phyloP scores from a whole-genome alignment of 192 early-diverging fungal species.

The Helicostylum pulchrum region DNA sequence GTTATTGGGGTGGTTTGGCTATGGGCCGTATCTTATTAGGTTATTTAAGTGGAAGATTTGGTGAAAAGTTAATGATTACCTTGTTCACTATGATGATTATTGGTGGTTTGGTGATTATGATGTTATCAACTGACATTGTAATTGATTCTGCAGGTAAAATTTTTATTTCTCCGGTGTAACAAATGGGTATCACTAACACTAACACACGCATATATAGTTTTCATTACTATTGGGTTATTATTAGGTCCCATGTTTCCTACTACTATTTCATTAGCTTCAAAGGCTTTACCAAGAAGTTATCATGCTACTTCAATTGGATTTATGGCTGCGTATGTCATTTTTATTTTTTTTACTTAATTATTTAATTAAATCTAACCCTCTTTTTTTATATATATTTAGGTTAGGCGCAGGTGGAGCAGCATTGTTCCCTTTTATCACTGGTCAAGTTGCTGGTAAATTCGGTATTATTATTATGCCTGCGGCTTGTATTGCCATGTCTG shows the following conservation, averaged over 20 bases:
- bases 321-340: constrained; percentile 25
- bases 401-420: constrained; percentile 31
- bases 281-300: constrained; percentile 23
- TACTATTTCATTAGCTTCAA: constrained; percentile 28
- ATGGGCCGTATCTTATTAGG: constrained; percentile 35
- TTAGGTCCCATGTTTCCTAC: constrained; percentile 35
- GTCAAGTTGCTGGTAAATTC: constrained; percentile 22
- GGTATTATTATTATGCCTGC: constrained; percentile 26
- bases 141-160: constrained; percentile 24
- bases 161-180: background rate
- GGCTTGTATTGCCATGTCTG: constrained; percentile 14
- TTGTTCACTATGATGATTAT: constrained; percentile 16
- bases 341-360: background rate
- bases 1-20: constrained; percentile 36
- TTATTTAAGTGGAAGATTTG: constrained; percentile 26
- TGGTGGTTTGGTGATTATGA: constrained; percentile 11
- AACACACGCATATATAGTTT: background rate
- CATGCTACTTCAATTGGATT: constrained; percentile 37
- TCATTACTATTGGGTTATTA: constrained; percentile 21
- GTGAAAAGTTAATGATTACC: constrained; percentile 35
- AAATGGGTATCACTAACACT: background rate
- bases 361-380: background rate
- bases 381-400: constrained; percentile 4
- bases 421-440: constrained; percentile 31
- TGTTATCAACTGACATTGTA: constrained; percentile 4